Conservation (phyloP, 78 protist genomes). For the Dictyostelium capitatum region DNA sequence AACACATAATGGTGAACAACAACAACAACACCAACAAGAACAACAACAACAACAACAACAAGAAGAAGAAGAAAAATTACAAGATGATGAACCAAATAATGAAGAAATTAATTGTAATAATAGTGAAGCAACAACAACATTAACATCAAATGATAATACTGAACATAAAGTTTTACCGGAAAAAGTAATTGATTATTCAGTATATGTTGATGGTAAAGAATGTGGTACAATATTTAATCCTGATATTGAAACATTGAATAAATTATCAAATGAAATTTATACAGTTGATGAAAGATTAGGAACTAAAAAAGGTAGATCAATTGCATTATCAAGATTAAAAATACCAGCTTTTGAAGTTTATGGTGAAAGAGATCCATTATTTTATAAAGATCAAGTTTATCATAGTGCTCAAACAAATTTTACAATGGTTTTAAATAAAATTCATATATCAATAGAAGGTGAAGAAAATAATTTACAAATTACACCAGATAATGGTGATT, state of each 20-base stretch:
- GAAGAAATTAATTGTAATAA: background rate
- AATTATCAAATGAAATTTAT: background rate
- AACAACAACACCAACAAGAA: background rate
- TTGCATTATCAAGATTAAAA: conserved; percentile 12
- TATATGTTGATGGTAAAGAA: background rate
- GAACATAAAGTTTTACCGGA: background rate
- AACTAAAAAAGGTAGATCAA: background rate
- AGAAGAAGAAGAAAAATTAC: background rate
- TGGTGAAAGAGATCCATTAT: background rate
- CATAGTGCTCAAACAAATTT: conserved; percentile 3
- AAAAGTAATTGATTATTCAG: background rate
- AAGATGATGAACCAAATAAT: background rate
- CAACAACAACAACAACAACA: background rate
- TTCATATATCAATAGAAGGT: background rate
- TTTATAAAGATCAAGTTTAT: conserved; percentile 12
- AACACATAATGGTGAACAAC: background rate
- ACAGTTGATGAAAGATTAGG: background rate
- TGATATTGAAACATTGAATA: background rate
- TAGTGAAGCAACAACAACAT: background rate
- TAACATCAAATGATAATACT: background rate
- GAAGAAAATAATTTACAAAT: background rate
- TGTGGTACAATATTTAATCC: background rate
- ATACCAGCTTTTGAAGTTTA: background rate
- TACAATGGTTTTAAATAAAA: background rate
- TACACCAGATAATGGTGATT: background rate